These are phyloP conservation scores for Penicillium sp. DNA, from an alignment of 2,329 filamentous ascomycete genomes.

Conservation along the genomic window DNA sequence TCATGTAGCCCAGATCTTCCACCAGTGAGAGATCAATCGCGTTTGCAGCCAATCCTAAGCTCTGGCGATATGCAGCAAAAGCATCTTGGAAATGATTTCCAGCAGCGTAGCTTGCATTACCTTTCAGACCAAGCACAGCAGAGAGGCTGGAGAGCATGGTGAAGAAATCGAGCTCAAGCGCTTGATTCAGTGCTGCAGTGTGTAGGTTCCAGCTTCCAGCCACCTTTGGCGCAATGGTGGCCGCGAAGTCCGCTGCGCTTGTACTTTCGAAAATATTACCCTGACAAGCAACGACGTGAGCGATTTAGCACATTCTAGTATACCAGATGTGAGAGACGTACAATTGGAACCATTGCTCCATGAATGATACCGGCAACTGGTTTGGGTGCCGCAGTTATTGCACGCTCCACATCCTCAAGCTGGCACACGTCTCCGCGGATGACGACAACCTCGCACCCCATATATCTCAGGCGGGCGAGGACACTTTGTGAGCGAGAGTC, in stretches of 20 bases:
- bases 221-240: slow-evolving; percentile 38
- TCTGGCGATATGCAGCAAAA: slow-evolving; percentile 16
- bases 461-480: slow-evolving; percentile 10
- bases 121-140: slow-evolving; percentile 22
- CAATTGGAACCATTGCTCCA: slow-evolving; percentile 23
- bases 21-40: slow-evolving; percentile 36
- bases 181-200: slow-evolving; percentile 7
- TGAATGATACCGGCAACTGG: slow-evolving; percentile 28
- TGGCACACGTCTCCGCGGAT: background rate
- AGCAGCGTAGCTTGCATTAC: slow-evolving; percentile 28
- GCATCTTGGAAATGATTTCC: slow-evolving; percentile 28
- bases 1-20: slow-evolving; percentile 32
- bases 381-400: background rate
- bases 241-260: no score
- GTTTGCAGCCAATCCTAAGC: slow-evolving; percentile 14
- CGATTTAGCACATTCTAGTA: slow-evolving; percentile 40
- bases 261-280: no score
- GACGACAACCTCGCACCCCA: slow-evolving; percentile 4
- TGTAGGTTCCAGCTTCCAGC: slow-evolving; percentile 34
- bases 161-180: slow-evolving; percentile 21
- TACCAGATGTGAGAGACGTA: slow-evolving; percentile 22
- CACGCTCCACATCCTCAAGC: no score
- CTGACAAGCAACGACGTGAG: slow-evolving; percentile 15
- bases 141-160: slow-evolving; percentile 28
- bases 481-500: background rate